Evolutionary conservation across 306 rosid species (phyloP), one percentile per base, ranked within the genome.

Genomic region (Biancaea sappan): DNA sequence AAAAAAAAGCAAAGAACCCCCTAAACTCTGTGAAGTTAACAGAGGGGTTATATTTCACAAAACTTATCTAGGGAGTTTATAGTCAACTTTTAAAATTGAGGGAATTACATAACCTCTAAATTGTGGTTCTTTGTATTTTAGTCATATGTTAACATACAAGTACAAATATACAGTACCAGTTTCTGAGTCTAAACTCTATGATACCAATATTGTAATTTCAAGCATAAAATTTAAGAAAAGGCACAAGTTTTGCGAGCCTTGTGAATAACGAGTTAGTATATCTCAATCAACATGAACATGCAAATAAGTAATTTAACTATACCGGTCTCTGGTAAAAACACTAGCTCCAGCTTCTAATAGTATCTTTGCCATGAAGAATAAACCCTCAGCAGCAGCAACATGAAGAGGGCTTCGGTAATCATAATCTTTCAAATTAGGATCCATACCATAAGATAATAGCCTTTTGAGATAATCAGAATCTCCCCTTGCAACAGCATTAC

Each of bases 381-480:
- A 84, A 40, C 99, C 99, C 76, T 86, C 95, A 7, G 97, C 86
- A 25, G 95, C 89, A 67, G 97, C 95, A 43, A 92, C 66, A 65
- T 94, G 99, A 8, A 94, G 90, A 18, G 97, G 93, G 40, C 92
- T 92, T 77, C 99, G 95, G 63, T 75, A 80, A 82, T 92, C 99
- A 61, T 88, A 94, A 73, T 92, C 99, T 80, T 88, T 94, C 48
- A 78, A 82, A 82, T 94, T 90, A 53, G 97, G 96, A 82, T 94
- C 97, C 82, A 94, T 58, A 8, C 96, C 99, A 82, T 92, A 57
- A 53, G 85, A 79, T 73, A 94, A 63, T 57, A 90, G 77, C 80
- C 96, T 87, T 84, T 66, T 86, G 51, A 94, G 82, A 72, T 87
- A 83, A 60, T 94, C 96, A 28, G 93, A 76, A 78, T 94, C 97